phyloP scores from a whole-genome alignment of 371 early-diverging fungal genomes.

The Apophysomyces trapeziformis region DNA sequence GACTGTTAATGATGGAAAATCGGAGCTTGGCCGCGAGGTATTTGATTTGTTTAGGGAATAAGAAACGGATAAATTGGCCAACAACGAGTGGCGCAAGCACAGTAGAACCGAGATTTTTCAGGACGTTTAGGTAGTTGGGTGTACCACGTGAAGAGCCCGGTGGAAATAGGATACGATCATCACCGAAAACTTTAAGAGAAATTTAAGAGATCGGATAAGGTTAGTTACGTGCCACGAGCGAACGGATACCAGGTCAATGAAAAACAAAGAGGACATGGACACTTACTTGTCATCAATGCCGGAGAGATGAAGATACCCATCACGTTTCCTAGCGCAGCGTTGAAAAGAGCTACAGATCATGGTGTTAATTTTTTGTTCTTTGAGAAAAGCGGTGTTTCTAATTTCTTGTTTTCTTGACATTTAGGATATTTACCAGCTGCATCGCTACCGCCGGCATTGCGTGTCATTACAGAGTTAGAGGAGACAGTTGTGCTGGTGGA shows the following conservation, averaged over 20 bases:
- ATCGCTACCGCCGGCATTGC: slow-evolving; percentile 72
- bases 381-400: not conserved
- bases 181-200: slow-evolving; percentile 40
- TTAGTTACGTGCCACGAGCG: slow-evolving; percentile 1
- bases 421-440: slow-evolving; percentile 40
- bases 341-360: slow-evolving; percentile 55
- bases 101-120: slow-evolving; percentile 62
- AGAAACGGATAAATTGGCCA: slow-evolving; percentile 66
- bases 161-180: slow-evolving; percentile 38
- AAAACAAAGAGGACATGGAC: not conserved
- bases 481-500: slow-evolving; percentile 79
- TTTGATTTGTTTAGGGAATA: slow-evolving; percentile 56
- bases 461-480: slow-evolving; percentile 81
- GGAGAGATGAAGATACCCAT: slow-evolving; percentile 74
- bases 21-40: slow-evolving; percentile 51
- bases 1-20: slow-evolving; percentile 62
- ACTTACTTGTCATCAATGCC: slow-evolving; percentile 57
- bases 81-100: slow-evolving; percentile 69
- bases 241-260: not conserved
- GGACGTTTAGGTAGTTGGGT: slow-evolving; percentile 56
- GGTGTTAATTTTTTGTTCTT: too few species aligned
- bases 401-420: not conserved
- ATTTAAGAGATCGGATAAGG: not conserved
- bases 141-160: slow-evolving; percentile 48
- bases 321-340: slow-evolving; percentile 74